A percentile compares a stretch with the other conserved stretches of the same genome.
These are phyloP conservation scores for Gnetum montanum DNA, from an alignment of 75 land plant genomes.

Conservation along the genomic window DNA sequence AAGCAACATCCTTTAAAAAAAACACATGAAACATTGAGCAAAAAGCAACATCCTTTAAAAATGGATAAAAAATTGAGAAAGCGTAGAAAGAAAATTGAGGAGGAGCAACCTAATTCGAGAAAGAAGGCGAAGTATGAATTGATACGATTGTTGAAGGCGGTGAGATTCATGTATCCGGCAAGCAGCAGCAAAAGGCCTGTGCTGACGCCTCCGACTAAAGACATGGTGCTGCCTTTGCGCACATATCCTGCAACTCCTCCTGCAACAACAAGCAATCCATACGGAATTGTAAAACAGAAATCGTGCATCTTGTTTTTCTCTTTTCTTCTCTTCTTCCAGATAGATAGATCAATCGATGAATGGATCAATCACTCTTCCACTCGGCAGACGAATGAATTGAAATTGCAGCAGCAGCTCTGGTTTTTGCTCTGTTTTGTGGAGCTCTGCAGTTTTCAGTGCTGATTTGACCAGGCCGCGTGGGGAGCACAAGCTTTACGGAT, in stretches of 20 bases:
- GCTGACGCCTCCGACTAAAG: slow-evolving; percentile 67
- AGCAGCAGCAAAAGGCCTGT: slow-evolving; percentile 64
- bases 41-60: too few relatives aligned
- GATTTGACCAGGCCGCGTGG: too few relatives aligned
- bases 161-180: slow-evolving; percentile 67
- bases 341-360: too few relatives aligned
- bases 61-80: too few relatives aligned
- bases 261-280: slow-evolving; percentile 52
- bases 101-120: slow-evolving; percentile 59
- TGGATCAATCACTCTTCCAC: too few relatives aligned
- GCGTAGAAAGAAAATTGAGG: not conserved
- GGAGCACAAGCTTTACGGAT: too few relatives aligned
- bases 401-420: too few relatives aligned
- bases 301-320: not conserved
- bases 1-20: too few relatives aligned
- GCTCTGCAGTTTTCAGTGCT: too few relatives aligned
- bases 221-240: slow-evolving; percentile 61
- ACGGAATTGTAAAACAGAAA: slow-evolving; percentile 9
- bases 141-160: slow-evolving; percentile 56
- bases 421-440: too few relatives aligned
- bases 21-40: too few relatives aligned
- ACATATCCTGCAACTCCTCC: slow-evolving; percentile 77
- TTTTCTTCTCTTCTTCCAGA: not conserved
- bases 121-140: slow-evolving; percentile 58
- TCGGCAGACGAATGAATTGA: too few relatives aligned